Base-by-base conservation (phyloP, 2,329 filamentous ascomycete genomes). In the Ophiostoma fasciatum region DNA sequence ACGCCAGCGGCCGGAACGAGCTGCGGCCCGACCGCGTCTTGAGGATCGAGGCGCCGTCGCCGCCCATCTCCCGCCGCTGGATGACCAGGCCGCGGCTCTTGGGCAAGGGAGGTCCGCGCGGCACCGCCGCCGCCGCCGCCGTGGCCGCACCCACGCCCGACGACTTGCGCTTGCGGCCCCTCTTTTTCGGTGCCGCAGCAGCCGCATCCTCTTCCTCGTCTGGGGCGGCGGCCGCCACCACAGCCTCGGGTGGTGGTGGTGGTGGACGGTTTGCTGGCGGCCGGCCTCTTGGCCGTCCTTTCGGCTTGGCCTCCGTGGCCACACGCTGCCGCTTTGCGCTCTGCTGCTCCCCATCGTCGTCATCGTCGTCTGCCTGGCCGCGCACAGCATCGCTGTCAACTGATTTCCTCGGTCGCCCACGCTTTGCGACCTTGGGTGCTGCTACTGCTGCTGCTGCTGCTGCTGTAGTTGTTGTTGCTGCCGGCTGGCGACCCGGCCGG, bases 1-100 rank as follows among this genome's bases (percentile, higher is more conserved):
- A 93, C 19, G 82, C 74, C 23, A 94, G 59, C 1, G 87, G 90
- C 41, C 74, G 73, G 42, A 83, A 77, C 9, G 82, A 83, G 35
- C 74, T 72, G 38, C 90, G 74, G 3, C 84, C 87, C 11, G 79
- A 88, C 36, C 84, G 76, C 34, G 78, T 82, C 30, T 65, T 61
- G 19, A 58, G 62, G 36, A 74, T 65, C 1, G 60, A 54, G 10
- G 61, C 60, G 25, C 60, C 54, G 8, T 62, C 61, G 25, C 47
- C 51, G 2, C 46, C 49, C 5, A 44, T 29, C 40, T 63, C 60
- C 22, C 60, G 60, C 28, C 66, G 63, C 35, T 64, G 52, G 34
- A 68, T 69, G 18, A 72, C 62, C 10, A 74, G 57, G 2, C 69
- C 68, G 15, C 67, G 64, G 27, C 61, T 57, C 47, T 63, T 70